Evolutionary conservation across 352 stramenopile genomes (phyloP).

Genomic region (Plasmopara halstedii): DNA sequence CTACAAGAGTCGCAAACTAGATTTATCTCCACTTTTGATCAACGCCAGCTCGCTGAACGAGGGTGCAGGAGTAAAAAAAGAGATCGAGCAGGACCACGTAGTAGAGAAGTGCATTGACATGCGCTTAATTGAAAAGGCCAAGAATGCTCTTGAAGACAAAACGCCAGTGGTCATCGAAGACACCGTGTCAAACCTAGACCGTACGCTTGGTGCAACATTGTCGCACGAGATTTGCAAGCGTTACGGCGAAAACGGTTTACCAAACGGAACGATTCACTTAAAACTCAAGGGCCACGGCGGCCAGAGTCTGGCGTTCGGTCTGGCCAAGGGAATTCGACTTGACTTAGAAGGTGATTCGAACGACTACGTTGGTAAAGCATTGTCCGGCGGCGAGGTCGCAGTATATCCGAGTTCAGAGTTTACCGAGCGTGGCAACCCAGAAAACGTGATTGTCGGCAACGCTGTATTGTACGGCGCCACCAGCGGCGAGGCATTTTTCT

Average conservation of each 20-base stretch:
- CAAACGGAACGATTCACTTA: conserved; percentile 90
- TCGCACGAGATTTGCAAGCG: conserved; percentile 91
- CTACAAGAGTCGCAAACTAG: conserved; percentile 76
- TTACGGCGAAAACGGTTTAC: conserved; percentile 86
- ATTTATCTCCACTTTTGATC: conserved; percentile 91
- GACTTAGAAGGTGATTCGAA: conserved; percentile 92
- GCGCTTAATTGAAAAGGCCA: conserved; percentile 83
- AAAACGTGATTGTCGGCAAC: conserved; percentile 94
- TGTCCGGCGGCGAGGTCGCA: conserved; percentile 90
- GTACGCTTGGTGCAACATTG: conserved; percentile 92
- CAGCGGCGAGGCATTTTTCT: conserved; percentile 91
- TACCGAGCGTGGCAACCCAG: conserved; percentile 51
- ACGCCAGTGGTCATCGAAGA: conserved; percentile 57
- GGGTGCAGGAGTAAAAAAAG: conserved; percentile 72
- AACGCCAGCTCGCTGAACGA: conserved; percentile 91
- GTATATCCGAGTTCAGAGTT: conserved; percentile 79
- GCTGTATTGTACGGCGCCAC: conserved; percentile 93
- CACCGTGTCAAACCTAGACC: conserved; percentile 88
- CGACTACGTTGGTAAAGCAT: conserved; percentile 94
- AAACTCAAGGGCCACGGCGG: conserved; percentile 91
- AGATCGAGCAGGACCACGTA: conserved; percentile 83
- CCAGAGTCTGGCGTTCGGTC: conserved; percentile 91
- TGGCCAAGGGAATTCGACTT: conserved; percentile 91
- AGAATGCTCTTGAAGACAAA: conserved; percentile 76
- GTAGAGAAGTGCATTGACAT: conserved; percentile 89